These are phyloP conservation scores for Sarocladium strictum DNA, from an alignment of 2,329 filamentous ascomycete species.

Conservation along the genomic window DNA sequence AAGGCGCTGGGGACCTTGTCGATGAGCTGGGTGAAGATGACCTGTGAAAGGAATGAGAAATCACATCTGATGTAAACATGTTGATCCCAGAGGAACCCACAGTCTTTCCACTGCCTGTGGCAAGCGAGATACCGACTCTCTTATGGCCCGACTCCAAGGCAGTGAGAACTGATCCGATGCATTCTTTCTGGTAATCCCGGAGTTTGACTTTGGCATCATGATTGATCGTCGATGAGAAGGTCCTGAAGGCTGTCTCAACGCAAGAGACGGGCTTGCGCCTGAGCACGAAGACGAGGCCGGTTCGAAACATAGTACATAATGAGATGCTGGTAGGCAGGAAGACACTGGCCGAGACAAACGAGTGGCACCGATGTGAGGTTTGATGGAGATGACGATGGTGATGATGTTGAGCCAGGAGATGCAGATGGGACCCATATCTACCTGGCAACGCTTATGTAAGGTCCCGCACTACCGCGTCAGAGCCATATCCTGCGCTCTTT, in stretches of 20 bases:
- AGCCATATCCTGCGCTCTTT: too few species aligned
- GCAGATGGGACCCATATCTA: not conserved
- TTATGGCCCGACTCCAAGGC: conserved; percentile 68
- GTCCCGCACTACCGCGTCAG: not conserved
- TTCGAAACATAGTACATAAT: conserved; percentile 1
- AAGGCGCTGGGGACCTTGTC: conserved; percentile 56
- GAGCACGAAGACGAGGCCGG: conserved; percentile 4
- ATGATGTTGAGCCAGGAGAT: not conserved
- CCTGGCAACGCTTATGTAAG: not conserved
- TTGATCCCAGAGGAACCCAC: conserved; percentile 35
- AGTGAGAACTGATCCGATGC: conserved; percentile 72
- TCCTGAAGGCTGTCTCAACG: conserved; percentile 12
- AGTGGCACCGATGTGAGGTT: not conserved
- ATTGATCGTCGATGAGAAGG: conserved; percentile 18
- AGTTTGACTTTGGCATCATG: conserved; percentile 44
- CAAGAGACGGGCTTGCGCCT: conserved; percentile 5
- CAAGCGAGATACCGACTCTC: conserved; percentile 76
- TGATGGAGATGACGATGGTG: not conserved
- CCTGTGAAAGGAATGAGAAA: conserved; percentile 37
- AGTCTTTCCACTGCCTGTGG: conserved; percentile 86
- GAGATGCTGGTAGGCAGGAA: conserved; percentile 15
- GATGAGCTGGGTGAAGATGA: conserved; percentile 95
- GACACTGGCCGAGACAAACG: too few species aligned
- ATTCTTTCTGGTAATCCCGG: conserved; percentile 85
- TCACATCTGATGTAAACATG: not conserved